Percentiles rank a stretch among this genome's conserved stretches.
These are phyloP conservation scores for Psilocybe cubensis DNA, from an alignment of 768 basidiomycete species.

Conservation along the genomic window DNA sequence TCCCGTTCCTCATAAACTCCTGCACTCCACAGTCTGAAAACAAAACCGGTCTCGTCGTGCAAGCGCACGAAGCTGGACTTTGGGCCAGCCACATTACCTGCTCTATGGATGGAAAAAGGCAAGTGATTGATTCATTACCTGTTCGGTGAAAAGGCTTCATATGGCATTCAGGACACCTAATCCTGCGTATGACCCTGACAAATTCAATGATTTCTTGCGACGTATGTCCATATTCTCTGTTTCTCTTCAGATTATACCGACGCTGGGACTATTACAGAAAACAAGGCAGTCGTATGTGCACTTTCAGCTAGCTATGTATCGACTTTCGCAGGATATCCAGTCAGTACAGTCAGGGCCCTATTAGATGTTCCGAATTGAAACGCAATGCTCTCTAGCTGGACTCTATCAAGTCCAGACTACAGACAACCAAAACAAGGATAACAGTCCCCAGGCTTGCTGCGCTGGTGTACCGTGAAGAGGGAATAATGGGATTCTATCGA, in stretches of 20 bases:
- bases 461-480: conserved; percentile 81
- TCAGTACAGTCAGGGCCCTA: conserved; percentile 24
- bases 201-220: conserved; percentile 68
- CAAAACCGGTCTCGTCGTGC: conserved; percentile 49
- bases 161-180: conserved; percentile 51
- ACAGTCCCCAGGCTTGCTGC: conserved; percentile 74
- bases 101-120: conserved; percentile 85
- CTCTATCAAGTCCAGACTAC: conserved; percentile 91
- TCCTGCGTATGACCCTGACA: conserved; percentile 64
- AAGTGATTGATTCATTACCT: conserved; percentile 7
- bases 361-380: conserved; percentile 23
- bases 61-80: conserved; percentile 74
- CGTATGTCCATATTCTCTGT: conserved; percentile 42
- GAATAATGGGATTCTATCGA: conserved; percentile 88
- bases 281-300: conserved; percentile 90
- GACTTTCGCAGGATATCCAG: conserved; percentile 92
- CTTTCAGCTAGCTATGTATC: conserved; percentile 91
- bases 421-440: conserved; percentile 78
- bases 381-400: conserved; percentile 61
- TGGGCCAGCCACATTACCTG: conserved; percentile 62
- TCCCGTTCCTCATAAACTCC: neutral
- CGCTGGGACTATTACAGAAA: conserved; percentile 46
- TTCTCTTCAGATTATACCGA: conserved; percentile 8
- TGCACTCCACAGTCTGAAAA: conserved; percentile 19
- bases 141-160: neutral